Evolutionary conservation across 2,329 filamentous ascomycete species (phyloP).

Genomic region (Neocucurbitaria cava): DNA sequence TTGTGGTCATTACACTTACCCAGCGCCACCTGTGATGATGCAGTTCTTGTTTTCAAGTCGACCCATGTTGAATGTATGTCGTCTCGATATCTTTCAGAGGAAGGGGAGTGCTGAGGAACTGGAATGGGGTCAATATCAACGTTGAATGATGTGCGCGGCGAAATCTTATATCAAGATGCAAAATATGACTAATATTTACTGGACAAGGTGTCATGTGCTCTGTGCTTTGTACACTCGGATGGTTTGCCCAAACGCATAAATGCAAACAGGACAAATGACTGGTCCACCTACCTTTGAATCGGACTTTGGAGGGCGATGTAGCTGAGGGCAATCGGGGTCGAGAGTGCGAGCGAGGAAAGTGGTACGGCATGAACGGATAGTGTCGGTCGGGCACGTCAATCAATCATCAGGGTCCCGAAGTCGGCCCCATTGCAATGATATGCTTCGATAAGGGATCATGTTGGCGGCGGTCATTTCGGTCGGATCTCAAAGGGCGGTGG

Average conservation of each 20-base stretch:
- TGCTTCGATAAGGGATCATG: slow-evolving; percentile 38
- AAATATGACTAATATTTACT: slow-evolving; percentile 43
- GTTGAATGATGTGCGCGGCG: slow-evolving; percentile 8
- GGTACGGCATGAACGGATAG: slow-evolving; percentile 20
- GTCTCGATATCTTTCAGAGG: slow-evolving; percentile 6
- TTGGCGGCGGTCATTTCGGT: slow-evolving; percentile 16
- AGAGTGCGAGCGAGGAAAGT: slow-evolving; percentile 5
- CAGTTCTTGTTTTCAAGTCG: slow-evolving; percentile 71
- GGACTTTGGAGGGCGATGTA: slow-evolving; percentile 6
- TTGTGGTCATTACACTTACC: slow-evolving; percentile 62
- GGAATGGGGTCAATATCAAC: slow-evolving; percentile 13
- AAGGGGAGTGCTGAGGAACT: slow-evolving; percentile 9
- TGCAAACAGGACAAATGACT: neutral
- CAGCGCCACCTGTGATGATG: slow-evolving; percentile 83
- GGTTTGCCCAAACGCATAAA: slow-evolving; percentile 13
- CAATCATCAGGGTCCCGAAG: slow-evolving; percentile 29
- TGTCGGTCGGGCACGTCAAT: slow-evolving; percentile 8
- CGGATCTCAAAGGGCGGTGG: slow-evolving; percentile 18
- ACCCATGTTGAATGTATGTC: slow-evolving; percentile 46
- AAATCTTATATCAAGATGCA: slow-evolving; percentile 29
- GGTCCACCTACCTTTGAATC: slow-evolving; percentile 6
- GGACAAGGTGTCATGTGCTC: slow-evolving; percentile 23
- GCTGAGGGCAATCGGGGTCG: slow-evolving; percentile 4
- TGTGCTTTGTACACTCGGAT: slow-evolving; percentile 16
- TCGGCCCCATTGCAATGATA: slow-evolving; percentile 40